A percentile compares a stretch with the other conserved stretches of the same genome.
Evolutionary conservation across 768 basidiomycete species (phyloP).

Genomic region (Rhizopogon salebrosus): DNA sequence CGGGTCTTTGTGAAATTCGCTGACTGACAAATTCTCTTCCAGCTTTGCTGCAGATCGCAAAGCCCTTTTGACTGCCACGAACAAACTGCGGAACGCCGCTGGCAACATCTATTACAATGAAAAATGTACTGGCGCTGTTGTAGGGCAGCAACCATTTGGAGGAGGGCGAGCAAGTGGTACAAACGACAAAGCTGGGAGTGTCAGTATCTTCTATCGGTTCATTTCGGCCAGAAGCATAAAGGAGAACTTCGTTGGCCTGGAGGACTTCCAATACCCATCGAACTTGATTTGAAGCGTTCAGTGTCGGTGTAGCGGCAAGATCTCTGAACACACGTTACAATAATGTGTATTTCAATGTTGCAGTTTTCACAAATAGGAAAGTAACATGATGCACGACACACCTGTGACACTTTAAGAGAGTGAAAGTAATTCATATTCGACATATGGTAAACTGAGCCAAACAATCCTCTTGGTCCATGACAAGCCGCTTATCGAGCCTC

Average conservation of each 20-base stretch:
- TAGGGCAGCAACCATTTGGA: conserved; percentile 98
- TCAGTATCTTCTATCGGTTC: conserved; percentile 73
- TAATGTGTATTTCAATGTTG: not conserved
- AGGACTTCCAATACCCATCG: conserved; percentile 81
- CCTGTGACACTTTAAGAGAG: too few relatives aligned
- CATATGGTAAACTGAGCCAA: not conserved
- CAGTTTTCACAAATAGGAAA: not conserved
- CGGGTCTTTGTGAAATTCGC: conserved; percentile 2
- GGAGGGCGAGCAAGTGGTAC: conserved; percentile 91
- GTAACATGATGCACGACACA: too few relatives aligned
- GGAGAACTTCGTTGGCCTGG: conserved; percentile 87
- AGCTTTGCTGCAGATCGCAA: conserved; percentile 83
- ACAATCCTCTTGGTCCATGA: not conserved
- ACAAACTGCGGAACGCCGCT: conserved; percentile 82
- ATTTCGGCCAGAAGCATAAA: conserved; percentile 91
- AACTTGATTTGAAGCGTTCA: conserved; percentile 57
- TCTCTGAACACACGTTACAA: not conserved
- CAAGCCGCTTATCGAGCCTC: not conserved
- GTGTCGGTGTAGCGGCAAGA: not conserved
- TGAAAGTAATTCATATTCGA: too few relatives aligned
- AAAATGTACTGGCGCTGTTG: conserved; percentile 96
- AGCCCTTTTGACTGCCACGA: conserved; percentile 74
- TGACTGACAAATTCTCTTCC: conserved; percentile 8
- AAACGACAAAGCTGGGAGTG: conserved; percentile 95
- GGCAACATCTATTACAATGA: conserved; percentile 99